Base-by-base conservation (phyloP, 2,329 filamentous ascomycete genomes). In the Tolypocladium sp. region DNA sequence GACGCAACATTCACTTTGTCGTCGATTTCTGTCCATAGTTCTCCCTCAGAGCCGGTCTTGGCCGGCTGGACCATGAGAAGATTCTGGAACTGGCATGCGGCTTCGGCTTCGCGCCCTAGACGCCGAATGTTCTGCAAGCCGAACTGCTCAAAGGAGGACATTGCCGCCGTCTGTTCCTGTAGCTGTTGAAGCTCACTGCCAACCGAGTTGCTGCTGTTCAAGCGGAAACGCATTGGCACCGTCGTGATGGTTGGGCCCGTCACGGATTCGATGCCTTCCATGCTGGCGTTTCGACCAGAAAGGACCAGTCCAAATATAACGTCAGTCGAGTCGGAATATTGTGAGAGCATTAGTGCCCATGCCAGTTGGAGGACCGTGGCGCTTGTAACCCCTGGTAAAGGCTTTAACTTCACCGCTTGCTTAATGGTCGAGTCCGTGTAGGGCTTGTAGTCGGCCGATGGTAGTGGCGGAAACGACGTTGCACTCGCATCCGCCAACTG, bases 71-170 rank as follows among this genome's bases (percentile, higher is more conserved):
- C 46, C 17, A 60, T 38, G 2, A 60, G 38, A 12, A 60, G 25
- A 17, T 46, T 82, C 15, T 78, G 76, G 56, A 82, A 75, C 58
- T 79, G 76, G 63, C 80, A 83, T 3, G 81, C 81, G 60, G 80
- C 73, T n/a, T 77, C 73, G 4, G 77, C 75, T 58, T 83, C 80
- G 1, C 75, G 69, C 63, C 79, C 81, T 12, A 84, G 68, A 22
- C 77, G 75, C 12, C 82, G 79, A 58, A 85, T 84, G 60, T 82
- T 63, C 37, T 83, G 81, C 42, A 84, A 69, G 13, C 82, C 82
- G 44, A 81, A 74, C 65, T 89, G 84, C 66, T 88, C 82, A 65
- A 62, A 66, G 1, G 35, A 4, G 3, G 56, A 17, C 17, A 55
- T 55, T 10, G 42, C 4, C 3, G 54, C 57, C 9, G 35, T 53